These are phyloP conservation scores for Tausonia pullulans DNA, from an alignment of 1,284 basidiomycete genomes.

Conservation along the genomic window DNA sequence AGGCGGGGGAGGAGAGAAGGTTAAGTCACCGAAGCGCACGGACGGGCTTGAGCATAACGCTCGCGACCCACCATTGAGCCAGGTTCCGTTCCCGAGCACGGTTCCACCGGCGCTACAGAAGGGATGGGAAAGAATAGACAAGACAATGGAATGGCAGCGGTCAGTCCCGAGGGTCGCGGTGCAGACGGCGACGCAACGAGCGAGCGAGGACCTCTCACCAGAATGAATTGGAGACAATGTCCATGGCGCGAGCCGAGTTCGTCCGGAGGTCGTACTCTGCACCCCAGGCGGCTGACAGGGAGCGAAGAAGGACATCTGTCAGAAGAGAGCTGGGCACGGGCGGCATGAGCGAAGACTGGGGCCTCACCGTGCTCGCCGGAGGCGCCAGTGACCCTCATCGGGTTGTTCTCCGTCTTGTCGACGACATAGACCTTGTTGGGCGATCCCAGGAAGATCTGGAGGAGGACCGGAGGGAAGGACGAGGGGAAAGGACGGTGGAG, in stretches of 20 bases:
- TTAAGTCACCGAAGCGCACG: background rate
- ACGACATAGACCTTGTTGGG: conserved; percentile 38
- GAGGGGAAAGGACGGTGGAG: background rate
- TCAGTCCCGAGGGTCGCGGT: too few species aligned
- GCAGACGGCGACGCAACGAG: background rate
- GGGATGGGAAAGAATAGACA: too few species aligned
- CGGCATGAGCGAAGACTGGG: too few species aligned
- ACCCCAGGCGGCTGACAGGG: conserved; percentile 36
- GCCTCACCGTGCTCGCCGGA: conserved; percentile 41
- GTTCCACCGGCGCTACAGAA: conserved; percentile 36
- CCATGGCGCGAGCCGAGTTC: conserved; percentile 44
- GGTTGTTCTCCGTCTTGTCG: conserved; percentile 45
- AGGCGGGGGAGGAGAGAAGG: background rate
- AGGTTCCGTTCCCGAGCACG: conserved; percentile 41
- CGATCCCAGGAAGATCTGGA: conserved; percentile 36
- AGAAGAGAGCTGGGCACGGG: background rate
- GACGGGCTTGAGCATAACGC: too few species aligned
- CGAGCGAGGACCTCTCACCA: conserved; percentile 33
- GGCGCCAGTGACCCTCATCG: conserved; percentile 43
- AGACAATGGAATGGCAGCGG: too few species aligned
- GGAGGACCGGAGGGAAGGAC: background rate
- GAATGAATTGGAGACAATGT: conserved; percentile 67
- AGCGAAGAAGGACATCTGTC: conserved; percentile 20
- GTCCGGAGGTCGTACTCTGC: conserved; percentile 38
- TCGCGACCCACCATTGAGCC: conserved; percentile 28